Base-by-base conservation (phyloP, 129 eudicot species). In the Smallanthus sonchifolius region DNA sequence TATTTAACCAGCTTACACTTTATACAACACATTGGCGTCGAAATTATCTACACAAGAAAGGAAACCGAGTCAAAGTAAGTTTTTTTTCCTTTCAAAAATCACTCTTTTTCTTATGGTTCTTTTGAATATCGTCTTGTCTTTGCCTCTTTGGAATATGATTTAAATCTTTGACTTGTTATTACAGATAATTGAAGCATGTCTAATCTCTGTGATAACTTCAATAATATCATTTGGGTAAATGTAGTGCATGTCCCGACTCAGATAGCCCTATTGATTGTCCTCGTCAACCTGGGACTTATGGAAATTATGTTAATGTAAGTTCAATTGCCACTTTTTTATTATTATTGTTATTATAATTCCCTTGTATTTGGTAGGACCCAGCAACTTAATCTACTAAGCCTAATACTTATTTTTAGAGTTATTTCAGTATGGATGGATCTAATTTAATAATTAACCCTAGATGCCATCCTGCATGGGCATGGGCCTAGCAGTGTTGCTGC, bases 221-320 rank as follows among this genome's bases (percentile, higher is more conserved):
- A 69, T 85, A 19, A 88, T 94, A 72, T 94, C 98, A 5, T 94
- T 94, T 69, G 98, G 98, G 52, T 86, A 86, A 82, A 84, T 94
- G 98, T 76, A 94, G 88, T 67, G 86, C 94, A 16, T 94, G 98
- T 75, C 98, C 98, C 39, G 97, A 83, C 69, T 72, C 89, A 11
- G 96, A 88, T 65, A 65, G 36, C 48, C 42, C 51, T 79, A 85
- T 83, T 65, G 96, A 82, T 70, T 94, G 98, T 52, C 98, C 98
- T 60, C 92, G 87, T 66, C 87, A 86, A 9, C 97, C 98, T 56
- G 98, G 98, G 79, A 88, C 86, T 88, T 94, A 88, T 66, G 98
- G 98, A 48, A 94, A 94, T 82, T 94, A 94, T 71, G 98, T 94
- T 45, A 94, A 94, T 85, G 98, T 94, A 86, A 83, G 98, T n/a